phyloP scores from a whole-genome alignment of 2,329 filamentous ascomycete species.

The Aciculosporium take region DNA sequence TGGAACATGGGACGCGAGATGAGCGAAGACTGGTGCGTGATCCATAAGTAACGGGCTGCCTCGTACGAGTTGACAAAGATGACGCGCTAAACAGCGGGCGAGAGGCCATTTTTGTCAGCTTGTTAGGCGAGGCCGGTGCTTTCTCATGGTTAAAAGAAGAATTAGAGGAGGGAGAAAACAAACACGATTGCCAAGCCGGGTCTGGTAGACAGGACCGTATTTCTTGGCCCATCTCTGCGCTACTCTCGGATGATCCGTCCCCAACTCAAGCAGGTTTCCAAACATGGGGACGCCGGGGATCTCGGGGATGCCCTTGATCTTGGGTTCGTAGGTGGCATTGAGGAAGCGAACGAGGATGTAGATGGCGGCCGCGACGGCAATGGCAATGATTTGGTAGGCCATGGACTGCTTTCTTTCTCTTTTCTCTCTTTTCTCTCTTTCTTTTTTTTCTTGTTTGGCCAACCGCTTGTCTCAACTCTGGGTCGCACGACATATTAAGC shows the following conservation, averaged over 20 bases:
- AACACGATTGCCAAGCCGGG: slow-evolving; percentile 55
- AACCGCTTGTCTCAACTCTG: not conserved
- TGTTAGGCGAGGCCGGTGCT: not conserved
- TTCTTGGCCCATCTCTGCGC: slow-evolving; percentile 43
- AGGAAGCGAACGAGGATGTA: slow-evolving; percentile 18
- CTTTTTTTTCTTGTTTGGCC: not conserved
- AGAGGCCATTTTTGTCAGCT: not conserved
- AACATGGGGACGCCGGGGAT: slow-evolving; percentile 48
- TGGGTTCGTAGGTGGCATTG: slow-evolving; percentile 39
- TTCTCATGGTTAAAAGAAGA: not conserved
- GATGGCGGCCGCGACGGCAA: slow-evolving; percentile 7
- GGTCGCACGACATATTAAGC: no score
- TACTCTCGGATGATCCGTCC: slow-evolving; percentile 39
- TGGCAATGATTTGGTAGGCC: slow-evolving; percentile 9
- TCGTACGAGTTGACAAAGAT: slow-evolving; percentile 70
- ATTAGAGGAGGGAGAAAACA: not conserved
- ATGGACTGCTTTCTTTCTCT: slow-evolving; percentile 2
- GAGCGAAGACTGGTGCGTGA: slow-evolving; percentile 62
- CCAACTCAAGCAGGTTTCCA: slow-evolving; percentile 48
- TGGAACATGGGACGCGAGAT: slow-evolving; percentile 68
- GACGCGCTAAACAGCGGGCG: slow-evolving; percentile 34
- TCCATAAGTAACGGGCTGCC: slow-evolving; percentile 59
- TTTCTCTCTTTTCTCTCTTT: not conserved
- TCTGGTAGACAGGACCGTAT: slow-evolving; percentile 52
- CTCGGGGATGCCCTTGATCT: slow-evolving; percentile 47